Evolutionary conservation across 2,329 filamentous ascomycete species (phyloP).

Genomic region (Phialophora tarda): DNA sequence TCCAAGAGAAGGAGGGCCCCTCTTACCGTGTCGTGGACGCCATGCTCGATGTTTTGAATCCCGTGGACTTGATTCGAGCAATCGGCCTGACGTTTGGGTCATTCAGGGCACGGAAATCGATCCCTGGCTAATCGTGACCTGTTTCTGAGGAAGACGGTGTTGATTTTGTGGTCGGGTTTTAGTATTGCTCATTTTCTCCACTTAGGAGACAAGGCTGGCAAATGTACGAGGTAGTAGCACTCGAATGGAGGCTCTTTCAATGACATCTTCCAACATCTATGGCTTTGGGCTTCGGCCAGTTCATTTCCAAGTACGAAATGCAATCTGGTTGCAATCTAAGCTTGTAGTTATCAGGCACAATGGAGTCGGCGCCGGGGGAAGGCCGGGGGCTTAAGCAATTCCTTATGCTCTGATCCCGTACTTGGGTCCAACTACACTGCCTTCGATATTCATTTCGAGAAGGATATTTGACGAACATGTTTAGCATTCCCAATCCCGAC

Average conservation of each 20-base stretch:
- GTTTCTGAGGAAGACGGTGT: background rate
- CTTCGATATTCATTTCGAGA: no score
- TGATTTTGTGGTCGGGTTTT: background rate
- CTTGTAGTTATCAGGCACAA: background rate
- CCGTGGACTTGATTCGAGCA: slow-evolving; percentile 25
- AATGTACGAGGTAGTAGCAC: background rate
- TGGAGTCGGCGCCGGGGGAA: no score
- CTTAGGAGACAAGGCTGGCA: background rate
- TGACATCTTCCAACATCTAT: background rate
- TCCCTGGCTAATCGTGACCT: background rate
- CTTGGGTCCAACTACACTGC: no score
- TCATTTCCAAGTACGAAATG: background rate
- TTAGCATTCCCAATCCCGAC: no score
- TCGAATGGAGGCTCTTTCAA: background rate
- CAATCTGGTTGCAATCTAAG: background rate
- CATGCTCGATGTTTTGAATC: slow-evolving; percentile 25
- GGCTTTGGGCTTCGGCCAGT: background rate
- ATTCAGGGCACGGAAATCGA: background rate
- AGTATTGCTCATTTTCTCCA: background rate
- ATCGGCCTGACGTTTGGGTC: slow-evolving; percentile 49
- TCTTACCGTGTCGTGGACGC: slow-evolving; percentile 12
- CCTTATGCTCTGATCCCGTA: no score
- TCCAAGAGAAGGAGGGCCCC: background rate
- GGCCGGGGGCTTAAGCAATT: no score
- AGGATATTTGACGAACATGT: no score